A percentile compares a stretch with the other conserved stretches of the same genome.
Evolutionary conservation across 345 rosid genomes (phyloP).

Genomic region (Brassica juncea): DNA sequence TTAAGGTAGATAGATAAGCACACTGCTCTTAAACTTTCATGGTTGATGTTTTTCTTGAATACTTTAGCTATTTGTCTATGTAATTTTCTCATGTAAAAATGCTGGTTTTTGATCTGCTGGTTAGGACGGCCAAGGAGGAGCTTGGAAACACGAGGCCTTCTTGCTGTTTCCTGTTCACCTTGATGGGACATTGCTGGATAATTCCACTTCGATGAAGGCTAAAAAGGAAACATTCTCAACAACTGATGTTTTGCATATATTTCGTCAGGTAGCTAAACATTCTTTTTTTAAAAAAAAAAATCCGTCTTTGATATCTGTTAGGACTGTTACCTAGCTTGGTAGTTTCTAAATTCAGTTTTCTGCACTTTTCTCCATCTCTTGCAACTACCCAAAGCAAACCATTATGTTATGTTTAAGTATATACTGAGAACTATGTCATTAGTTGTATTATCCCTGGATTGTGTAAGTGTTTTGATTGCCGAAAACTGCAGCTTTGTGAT

Average conservation of each 20-base stretch:
- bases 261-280: slow-evolving; percentile 64
- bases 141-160: slow-evolving; percentile 90
- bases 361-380: slow-evolving; percentile 12
- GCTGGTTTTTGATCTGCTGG: slow-evolving; percentile 4
- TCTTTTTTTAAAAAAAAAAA: background rate
- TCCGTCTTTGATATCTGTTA: no score
- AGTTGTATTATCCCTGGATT: background rate
- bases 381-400: background rate
- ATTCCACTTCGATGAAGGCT: slow-evolving; percentile 69
- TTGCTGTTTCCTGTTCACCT: slow-evolving; percentile 93
- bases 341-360: background rate
- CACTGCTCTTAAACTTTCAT: slow-evolving; percentile 1
- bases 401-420: no score
- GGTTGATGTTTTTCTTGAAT: background rate
- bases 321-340: no score
- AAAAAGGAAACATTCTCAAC: slow-evolving; percentile 84
- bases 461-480: slow-evolving; percentile 9
- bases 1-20: slow-evolving; percentile 55
- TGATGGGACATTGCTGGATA: slow-evolving; percentile 92
- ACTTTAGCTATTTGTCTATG: background rate
- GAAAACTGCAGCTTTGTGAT: slow-evolving; percentile 77
- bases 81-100: slow-evolving; percentile 12
- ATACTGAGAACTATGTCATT: background rate
- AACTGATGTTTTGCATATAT: slow-evolving; percentile 83
- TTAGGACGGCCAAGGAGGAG: slow-evolving; percentile 69